Conservation (phyloP, 1,284 basidiomycete species). For the Papiliotrema nemorosa region DNA sequence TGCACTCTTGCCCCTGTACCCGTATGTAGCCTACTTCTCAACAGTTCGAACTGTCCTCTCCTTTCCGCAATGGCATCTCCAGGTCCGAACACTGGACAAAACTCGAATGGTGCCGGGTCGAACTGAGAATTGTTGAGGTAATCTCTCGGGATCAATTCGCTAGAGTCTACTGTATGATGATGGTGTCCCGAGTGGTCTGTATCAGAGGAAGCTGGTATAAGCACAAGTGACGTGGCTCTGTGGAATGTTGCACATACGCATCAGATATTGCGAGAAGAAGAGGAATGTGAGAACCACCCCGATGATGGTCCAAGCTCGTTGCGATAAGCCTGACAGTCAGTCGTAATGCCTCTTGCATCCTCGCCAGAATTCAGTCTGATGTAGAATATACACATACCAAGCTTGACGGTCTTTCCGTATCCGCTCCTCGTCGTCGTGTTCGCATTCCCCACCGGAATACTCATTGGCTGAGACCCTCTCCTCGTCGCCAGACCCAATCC, state of each 20-base stretch:
- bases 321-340: slow-evolving; percentile 24
- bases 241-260: slow-evolving; percentile 22
- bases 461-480: not conserved
- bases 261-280: slow-evolving; percentile 30
- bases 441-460: not conserved
- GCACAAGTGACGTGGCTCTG: not conserved
- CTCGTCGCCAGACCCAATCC: not conserved
- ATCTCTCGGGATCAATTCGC: slow-evolving; percentile 44
- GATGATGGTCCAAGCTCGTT: slow-evolving; percentile 35
- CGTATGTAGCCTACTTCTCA: slow-evolving; percentile 72
- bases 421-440: not conserved
- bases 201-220: not conserved
- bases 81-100: slow-evolving; percentile 82
- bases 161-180: slow-evolving; percentile 44
- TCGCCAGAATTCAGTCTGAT: too few species aligned
- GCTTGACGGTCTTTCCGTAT: not conserved
- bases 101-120: slow-evolving; percentile 73
- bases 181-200: not conserved
- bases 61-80: slow-evolving; percentile 70
- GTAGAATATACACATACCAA: too few species aligned
- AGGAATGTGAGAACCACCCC: slow-evolving; percentile 28
- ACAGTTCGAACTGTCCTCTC: slow-evolving; percentile 69
- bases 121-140: slow-evolving; percentile 51
- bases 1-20: slow-evolving; percentile 80
- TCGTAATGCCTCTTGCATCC: too few species aligned